These are phyloP conservation scores for Neoconidiobolus thromboides DNA, from an alignment of 371 early-diverging fungal species.

Conservation along the genomic window DNA sequence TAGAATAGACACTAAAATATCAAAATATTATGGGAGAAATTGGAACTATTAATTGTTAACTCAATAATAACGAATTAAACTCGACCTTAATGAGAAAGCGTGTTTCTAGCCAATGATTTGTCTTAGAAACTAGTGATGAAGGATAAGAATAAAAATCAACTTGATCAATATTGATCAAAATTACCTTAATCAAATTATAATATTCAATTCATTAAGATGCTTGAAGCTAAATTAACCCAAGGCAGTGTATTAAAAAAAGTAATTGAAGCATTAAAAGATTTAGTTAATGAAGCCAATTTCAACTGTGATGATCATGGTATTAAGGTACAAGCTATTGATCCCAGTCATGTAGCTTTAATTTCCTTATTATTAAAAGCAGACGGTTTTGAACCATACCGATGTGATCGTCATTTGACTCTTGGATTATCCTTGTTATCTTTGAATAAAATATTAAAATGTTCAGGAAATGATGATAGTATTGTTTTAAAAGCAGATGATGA, in stretches of 20 bases:
- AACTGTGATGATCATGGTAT: constrained; percentile 93
- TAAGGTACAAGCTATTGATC: constrained; percentile 97
- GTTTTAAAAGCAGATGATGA: constrained; percentile 80
- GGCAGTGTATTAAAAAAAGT: constrained; percentile 73
- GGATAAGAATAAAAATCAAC: too few species aligned
- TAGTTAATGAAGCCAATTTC: constrained; percentile 94
- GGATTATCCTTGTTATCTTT: constrained; percentile 78
- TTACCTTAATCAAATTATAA: too few species aligned
- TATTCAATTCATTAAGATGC: constrained; percentile 21
- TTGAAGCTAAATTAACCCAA: constrained; percentile 59
- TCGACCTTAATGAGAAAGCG: too few species aligned
- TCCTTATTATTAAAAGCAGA: constrained; percentile 68
- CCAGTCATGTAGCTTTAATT: constrained; percentile 91
- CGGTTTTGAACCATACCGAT: constrained; percentile 91
- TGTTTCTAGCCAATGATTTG: too few species aligned
- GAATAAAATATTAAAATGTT: constrained; percentile 87
- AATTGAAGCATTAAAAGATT: constrained; percentile 92
- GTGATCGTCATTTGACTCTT: constrained; percentile 80
- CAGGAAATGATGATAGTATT: constrained; percentile 78
- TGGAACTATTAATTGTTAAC: too few species aligned
- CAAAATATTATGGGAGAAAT: too few species aligned
- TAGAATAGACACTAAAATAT: too few species aligned
- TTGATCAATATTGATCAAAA: too few species aligned
- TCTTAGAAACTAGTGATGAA: too few species aligned
- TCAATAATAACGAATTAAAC: too few species aligned